Conservation (phyloP, 176 grass and related monocot genomes). For the Carex parvula region DNA sequence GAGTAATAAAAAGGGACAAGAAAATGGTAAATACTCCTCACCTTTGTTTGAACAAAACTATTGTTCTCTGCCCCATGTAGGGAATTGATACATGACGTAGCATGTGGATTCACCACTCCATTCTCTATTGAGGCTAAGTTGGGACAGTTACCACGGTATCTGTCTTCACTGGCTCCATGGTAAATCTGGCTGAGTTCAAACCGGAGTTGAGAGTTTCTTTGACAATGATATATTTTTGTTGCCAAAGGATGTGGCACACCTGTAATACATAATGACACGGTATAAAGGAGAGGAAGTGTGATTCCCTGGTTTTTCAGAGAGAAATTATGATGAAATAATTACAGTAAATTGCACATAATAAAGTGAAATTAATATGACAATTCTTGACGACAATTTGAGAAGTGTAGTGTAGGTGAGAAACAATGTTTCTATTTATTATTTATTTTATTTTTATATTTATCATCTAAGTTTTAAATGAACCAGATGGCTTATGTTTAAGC, state of each 20-base stretch:
- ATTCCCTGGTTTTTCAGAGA: neutral
- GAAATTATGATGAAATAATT: slow-evolving; percentile 10
- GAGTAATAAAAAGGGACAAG: neutral
- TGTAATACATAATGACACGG: slow-evolving; percentile 1
- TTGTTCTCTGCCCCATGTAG: slow-evolving; percentile 14
- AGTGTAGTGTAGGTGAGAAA: neutral
- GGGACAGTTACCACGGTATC: slow-evolving; percentile 17
- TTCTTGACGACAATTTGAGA: neutral
- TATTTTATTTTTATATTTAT: neutral
- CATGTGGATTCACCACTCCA: slow-evolving; percentile 9
- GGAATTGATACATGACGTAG: neutral
- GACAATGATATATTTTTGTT: slow-evolving; percentile 27
- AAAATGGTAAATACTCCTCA: neutral
- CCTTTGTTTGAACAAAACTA: slow-evolving; percentile 23
- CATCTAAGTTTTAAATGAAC: neutral
- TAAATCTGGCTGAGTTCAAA: slow-evolving; percentile 31
- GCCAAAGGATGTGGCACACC: slow-evolving; percentile 20
- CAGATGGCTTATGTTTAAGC: neutral
- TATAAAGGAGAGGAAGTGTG: neutral
- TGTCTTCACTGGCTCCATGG: slow-evolving; percentile 1
- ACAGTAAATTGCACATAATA: neutral
- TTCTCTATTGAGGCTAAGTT: slow-evolving; percentile 7
- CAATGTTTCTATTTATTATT: slow-evolving; percentile 5
- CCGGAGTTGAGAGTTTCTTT: slow-evolving; percentile 11
- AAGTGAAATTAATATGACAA: neutral